A percentile compares a stretch with the other conserved stretches of the same genome.
These are phyloP conservation scores for Gremmenia infestans DNA, from an alignment of 2,329 filamentous ascomycete species.

Conservation along the genomic window DNA sequence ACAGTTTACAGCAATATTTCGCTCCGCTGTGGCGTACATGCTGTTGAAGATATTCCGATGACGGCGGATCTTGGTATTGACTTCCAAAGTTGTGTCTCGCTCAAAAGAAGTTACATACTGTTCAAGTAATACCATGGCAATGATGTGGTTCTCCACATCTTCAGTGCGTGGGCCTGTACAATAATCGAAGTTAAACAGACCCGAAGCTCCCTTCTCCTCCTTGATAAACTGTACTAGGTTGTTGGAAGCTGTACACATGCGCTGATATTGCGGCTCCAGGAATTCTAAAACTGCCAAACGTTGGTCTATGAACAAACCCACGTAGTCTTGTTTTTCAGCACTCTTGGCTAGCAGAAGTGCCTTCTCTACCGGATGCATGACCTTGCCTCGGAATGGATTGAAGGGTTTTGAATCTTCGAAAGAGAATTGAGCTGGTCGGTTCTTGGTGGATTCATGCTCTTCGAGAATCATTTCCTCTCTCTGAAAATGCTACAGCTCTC, in stretches of 20 bases:
- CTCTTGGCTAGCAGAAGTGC: neutral
- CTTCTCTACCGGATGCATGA: neutral
- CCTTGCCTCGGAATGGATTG: neutral
- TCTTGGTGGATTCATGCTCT: too few relatives aligned
- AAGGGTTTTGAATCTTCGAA: too few relatives aligned
- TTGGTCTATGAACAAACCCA: neutral
- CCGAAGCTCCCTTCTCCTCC: neutral
- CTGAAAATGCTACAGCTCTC: neutral
- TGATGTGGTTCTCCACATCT: neutral
- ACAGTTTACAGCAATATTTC: neutral
- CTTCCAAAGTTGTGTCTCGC: neutral
- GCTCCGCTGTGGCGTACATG: neutral
- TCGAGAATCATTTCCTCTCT: neutral
- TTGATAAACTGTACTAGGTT: neutral
- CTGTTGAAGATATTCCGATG: neutral
- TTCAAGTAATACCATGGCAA: neutral
- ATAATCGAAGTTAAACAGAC: neutral
- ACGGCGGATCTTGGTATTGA: neutral
- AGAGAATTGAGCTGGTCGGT: too few relatives aligned
- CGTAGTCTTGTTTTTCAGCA: neutral
- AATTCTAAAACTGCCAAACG: neutral
- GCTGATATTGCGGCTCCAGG: neutral
- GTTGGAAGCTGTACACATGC: neutral
- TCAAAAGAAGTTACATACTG: neutral
- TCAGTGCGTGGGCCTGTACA: neutral